Evolutionary conservation across 177 flowering plant genomes (phyloP).

Genomic region (Vitis hybrid): DNA sequence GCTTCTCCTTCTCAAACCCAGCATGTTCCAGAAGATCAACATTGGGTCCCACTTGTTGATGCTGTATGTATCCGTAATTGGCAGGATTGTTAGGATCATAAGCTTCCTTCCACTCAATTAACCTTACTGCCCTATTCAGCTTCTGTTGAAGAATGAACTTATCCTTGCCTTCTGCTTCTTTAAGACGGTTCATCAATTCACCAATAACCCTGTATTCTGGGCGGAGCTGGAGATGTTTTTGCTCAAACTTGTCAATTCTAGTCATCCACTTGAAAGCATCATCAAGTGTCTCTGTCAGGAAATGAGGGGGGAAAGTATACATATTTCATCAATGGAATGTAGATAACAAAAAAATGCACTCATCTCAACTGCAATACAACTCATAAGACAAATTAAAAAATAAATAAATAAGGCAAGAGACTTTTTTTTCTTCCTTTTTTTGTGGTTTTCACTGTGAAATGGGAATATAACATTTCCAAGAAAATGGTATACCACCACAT

Average conservation of each 20-base stretch:
- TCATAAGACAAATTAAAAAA: no score
- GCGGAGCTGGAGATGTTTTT: constrained; percentile 60
- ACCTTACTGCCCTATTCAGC: constrained; percentile 64
- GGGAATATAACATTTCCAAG: no score
- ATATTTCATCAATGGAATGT: background rate
- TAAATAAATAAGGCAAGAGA: no score
- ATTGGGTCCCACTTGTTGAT: constrained; percentile 39
- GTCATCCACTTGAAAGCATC: constrained; percentile 85
- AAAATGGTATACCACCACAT: no score
- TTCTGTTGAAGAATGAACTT: constrained; percentile 81
- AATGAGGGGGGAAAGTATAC: background rate
- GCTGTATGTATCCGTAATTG: constrained; percentile 71
- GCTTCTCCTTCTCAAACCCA: constrained; percentile 47
- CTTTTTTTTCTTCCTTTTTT: no score
- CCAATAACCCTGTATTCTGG: constrained; percentile 86
- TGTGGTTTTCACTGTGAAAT: no score
- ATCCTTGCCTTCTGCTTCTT: constrained; percentile 78
- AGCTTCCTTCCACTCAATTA: constrained; percentile 77
- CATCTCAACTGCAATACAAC: background rate
- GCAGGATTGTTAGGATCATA: constrained; percentile 87
- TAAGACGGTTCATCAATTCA: constrained; percentile 79
- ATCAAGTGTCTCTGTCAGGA: constrained; percentile 61
- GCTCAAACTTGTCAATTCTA: constrained; percentile 81
- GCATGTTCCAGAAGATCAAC: constrained; percentile 34
- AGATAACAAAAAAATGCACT: background rate